Conservation (phyloP, 805 yeast genomes). For the Candida michaelii region DNA sequence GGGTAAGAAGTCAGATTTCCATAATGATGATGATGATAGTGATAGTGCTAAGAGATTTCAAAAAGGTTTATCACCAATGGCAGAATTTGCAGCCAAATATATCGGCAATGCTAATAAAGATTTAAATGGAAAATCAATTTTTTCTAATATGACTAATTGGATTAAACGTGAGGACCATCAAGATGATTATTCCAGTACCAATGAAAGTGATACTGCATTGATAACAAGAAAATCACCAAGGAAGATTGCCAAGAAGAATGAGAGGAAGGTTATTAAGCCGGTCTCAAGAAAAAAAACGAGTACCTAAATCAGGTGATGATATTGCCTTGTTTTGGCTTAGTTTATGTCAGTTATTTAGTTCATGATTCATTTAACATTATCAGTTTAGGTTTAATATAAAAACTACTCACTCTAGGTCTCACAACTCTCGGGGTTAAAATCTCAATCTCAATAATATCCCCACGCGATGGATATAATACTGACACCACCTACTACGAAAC, state of each 20-base stretch:
- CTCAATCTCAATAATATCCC: no score
- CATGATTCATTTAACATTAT: no score
- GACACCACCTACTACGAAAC: not conserved
- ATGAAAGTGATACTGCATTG: constrained; percentile 17
- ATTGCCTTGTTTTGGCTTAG: no score
- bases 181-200: constrained; percentile 29
- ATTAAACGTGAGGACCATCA: constrained; percentile 34
- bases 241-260: constrained; percentile 4
- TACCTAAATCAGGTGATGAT: not conserved
- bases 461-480: constrained; percentile 4
- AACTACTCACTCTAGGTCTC: no score
- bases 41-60: constrained; percentile 12
- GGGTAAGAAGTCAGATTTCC: constrained; percentile 38
- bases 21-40: constrained; percentile 23
- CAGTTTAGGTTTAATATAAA: no score
- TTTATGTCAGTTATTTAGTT: no score
- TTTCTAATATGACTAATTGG: constrained; percentile 45
- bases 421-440: no score
- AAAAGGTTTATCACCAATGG: constrained; percentile 52
- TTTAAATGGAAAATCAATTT: constrained; percentile 33
- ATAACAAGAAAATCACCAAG: constrained; percentile 13
- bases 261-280: constrained; percentile 16
- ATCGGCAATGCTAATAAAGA: constrained; percentile 54
- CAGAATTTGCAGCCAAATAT: constrained; percentile 64
- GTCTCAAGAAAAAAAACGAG: constrained; percentile 17